phyloP scores from a whole-genome alignment of 2,329 filamentous ascomycete genomes.

The Hymenoscyphus linearis region DNA sequence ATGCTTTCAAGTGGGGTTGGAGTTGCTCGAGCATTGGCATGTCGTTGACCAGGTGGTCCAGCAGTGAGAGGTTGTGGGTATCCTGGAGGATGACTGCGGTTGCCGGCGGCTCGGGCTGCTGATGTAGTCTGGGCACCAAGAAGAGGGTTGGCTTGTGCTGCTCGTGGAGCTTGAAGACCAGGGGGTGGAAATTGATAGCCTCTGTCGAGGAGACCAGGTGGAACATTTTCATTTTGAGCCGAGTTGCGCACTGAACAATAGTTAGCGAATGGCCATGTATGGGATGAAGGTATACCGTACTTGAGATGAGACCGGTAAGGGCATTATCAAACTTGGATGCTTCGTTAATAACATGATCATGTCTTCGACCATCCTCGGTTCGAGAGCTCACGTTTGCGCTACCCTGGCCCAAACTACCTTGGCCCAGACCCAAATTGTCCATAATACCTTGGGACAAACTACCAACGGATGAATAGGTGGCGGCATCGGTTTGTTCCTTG shows the following conservation, averaged over 20 bases:
- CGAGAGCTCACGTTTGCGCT: background rate
- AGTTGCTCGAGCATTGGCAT: constrained; percentile 8
- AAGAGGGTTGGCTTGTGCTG: constrained; percentile 20
- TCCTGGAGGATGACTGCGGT: constrained; percentile 15
- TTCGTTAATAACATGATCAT: background rate
- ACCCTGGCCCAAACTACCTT: background rate
- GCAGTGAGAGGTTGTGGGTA: constrained; percentile 33
- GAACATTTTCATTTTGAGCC: background rate
- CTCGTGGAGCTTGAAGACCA: constrained; percentile 9
- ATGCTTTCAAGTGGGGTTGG: constrained; percentile 8
- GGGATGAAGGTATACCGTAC: background rate
- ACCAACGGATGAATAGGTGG: background rate
- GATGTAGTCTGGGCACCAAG: constrained; percentile 10
- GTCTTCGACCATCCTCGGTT: background rate
- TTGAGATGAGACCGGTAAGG: background rate
- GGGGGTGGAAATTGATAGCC: constrained; percentile 26
- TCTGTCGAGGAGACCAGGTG: constrained; percentile 19
- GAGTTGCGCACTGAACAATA: background rate
- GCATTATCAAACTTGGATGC: constrained; percentile 4
- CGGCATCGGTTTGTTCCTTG: background rate
- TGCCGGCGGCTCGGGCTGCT: background rate
- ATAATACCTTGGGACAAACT: background rate
- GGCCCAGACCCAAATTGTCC: background rate
- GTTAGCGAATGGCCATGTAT: background rate
- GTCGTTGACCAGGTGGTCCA: constrained; percentile 32